Conservation (phyloP, 768 basidiomycete species). For the Auriscalpium microsporum region DNA sequence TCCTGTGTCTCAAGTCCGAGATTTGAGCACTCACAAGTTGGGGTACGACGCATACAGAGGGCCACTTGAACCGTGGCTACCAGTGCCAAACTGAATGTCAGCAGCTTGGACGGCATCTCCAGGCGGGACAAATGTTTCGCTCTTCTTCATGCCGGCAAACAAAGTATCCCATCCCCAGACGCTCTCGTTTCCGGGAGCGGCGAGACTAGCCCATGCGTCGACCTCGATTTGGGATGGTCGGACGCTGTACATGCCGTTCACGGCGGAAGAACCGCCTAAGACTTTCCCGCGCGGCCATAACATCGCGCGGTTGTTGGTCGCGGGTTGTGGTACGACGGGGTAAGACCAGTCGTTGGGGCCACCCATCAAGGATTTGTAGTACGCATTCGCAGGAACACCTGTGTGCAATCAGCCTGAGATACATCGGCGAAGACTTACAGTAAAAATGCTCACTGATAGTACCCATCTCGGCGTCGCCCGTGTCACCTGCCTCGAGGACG, state of each 20-base stretch:
- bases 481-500: constrained; percentile 37
- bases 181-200: constrained; percentile 24
- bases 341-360: constrained; percentile 49
- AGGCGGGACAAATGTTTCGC: constrained; percentile 53
- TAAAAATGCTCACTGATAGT: constrained; percentile 24
- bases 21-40: constrained; percentile 38
- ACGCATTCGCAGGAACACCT: constrained; percentile 46
- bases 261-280: constrained; percentile 59
- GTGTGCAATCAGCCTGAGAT: background rate
- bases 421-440: background rate
- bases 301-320: constrained; percentile 34
- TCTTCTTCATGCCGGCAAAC: constrained; percentile 37
- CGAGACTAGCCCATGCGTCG: constrained; percentile 37
- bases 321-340: constrained; percentile 38
- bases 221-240: constrained; percentile 42
- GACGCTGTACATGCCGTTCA: constrained; percentile 64
- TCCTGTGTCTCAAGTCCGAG: background rate
- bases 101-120: constrained; percentile 28
- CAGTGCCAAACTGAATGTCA: constrained; percentile 36
- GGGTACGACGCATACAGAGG: constrained; percentile 42
- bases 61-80: constrained; percentile 44
- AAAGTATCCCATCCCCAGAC: constrained; percentile 42
- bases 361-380: constrained; percentile 40
- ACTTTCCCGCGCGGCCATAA: constrained; percentile 60
- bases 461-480: constrained; percentile 30